Evolutionary conservation across 106 monocot genomes (phyloP).

Genomic region (Dioscorea dumetorum): DNA sequence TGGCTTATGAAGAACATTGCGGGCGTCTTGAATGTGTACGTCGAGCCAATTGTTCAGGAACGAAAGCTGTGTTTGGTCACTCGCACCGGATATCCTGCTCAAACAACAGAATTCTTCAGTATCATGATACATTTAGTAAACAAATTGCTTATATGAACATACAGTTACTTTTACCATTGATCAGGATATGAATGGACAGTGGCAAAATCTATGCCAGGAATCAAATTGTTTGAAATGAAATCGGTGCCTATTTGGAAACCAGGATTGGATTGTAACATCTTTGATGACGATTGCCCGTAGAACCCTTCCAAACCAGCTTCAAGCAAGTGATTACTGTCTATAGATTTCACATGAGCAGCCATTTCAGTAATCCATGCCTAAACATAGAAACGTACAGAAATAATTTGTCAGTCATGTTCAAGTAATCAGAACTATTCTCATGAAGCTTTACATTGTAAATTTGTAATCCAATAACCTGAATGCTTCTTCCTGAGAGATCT

Average conservation of each 20-base stretch:
- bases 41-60: constrained; percentile 83
- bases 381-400: not conserved
- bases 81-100: constrained; percentile 50
- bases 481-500: constrained; percentile 29
- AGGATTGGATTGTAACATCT: constrained; percentile 18
- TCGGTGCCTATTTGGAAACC: constrained; percentile 68
- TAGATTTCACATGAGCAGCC: constrained; percentile 78
- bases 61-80: constrained; percentile 44
- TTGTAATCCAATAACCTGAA: constrained; percentile 13
- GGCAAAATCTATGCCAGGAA: constrained; percentile 74
- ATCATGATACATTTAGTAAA: too few relatives aligned
- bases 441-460: not conserved
- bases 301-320: constrained; percentile 81
- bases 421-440: not conserved
- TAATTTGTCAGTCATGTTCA: not conserved
- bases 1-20: constrained; percentile 50
- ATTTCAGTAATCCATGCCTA: constrained; percentile 84
- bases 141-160: not conserved
- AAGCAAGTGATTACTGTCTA: constrained; percentile 68
- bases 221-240: constrained; percentile 78
- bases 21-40: constrained; percentile 59
- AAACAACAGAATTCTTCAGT: not conserved
- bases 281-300: constrained; percentile 31
- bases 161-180: constrained; percentile 40
- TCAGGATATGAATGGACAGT: constrained; percentile 90